These are phyloP conservation scores for Kwoniella sp. DNA, from an alignment of 768 basidiomycete species.

Conservation along the genomic window DNA sequence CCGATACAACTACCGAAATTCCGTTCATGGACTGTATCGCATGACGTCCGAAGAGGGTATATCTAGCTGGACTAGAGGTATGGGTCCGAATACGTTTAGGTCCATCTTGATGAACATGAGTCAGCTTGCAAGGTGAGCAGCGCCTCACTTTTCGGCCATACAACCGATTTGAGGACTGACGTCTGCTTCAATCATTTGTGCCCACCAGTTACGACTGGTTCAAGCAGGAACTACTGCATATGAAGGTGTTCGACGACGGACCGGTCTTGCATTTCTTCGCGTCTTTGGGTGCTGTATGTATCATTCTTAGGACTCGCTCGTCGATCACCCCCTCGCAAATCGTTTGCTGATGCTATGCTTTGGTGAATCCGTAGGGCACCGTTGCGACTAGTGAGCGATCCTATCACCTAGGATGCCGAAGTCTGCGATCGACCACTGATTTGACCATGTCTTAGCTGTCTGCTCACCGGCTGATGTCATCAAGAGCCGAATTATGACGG, in stretches of 20 bases:
- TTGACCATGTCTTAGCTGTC: slow-evolving; percentile 24
- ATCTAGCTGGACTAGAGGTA: slow-evolving; percentile 73
- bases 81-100: slow-evolving; percentile 82
- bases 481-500: slow-evolving; percentile 51
- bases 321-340: not conserved
- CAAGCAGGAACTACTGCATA: slow-evolving; percentile 78
- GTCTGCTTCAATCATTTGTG: too few relatives aligned
- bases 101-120: slow-evolving; percentile 88
- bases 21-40: slow-evolving; percentile 83
- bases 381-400: slow-evolving; percentile 40
- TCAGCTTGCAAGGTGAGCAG: slow-evolving; percentile 80
- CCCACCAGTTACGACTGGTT: slow-evolving; percentile 79
- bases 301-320: slow-evolving; percentile 14
- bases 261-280: slow-evolving; percentile 81
- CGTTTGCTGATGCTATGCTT: not conserved
- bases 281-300: slow-evolving; percentile 76
- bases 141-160: not conserved
- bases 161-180: not conserved
- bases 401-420: not conserved
- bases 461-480: slow-evolving; percentile 53
- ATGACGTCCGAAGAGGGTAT: slow-evolving; percentile 86
- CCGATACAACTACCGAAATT: slow-evolving; percentile 86
- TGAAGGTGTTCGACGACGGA: slow-evolving; percentile 75
- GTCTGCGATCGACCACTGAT: slow-evolving; percentile 13
- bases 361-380: slow-evolving; percentile 28